These are phyloP conservation scores for Ceratobasidium sp. DNA, from an alignment of 1,284 basidiomycete genomes.

Conservation along the genomic window DNA sequence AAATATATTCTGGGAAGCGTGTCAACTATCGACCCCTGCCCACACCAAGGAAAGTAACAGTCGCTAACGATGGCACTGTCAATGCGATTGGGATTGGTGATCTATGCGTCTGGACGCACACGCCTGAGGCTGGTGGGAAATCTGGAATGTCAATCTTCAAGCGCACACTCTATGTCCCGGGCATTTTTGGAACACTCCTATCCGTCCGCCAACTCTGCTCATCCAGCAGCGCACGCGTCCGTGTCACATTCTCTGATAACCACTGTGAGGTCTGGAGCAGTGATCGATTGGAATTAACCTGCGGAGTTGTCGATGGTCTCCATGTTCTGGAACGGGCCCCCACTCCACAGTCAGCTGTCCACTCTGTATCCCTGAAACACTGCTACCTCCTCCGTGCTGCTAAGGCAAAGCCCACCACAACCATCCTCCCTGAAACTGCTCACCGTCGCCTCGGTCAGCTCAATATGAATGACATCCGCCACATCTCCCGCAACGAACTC, in stretches of 20 bases:
- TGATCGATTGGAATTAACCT: too few species aligned
- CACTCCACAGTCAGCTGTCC: too few species aligned
- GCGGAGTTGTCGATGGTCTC: too few species aligned
- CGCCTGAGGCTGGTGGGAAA: neutral
- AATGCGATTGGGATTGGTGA: neutral
- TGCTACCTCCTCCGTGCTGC: too few species aligned
- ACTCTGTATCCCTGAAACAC: too few species aligned
- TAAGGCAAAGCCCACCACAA: neutral
- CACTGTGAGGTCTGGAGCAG: neutral
- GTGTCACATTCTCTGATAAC: neutral
- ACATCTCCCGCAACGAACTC: neutral
- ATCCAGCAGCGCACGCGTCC: neutral
- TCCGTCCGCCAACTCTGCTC: neutral
- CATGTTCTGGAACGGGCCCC: too few species aligned
- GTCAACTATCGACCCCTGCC: neutral
- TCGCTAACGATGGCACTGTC: neutral
- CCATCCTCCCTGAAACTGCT: neutral
- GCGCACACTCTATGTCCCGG: neutral
- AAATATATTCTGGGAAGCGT: too few species aligned
- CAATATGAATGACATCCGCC: neutral
- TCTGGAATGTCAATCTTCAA: neutral
- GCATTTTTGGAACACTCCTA: neutral
- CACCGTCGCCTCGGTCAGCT: neutral
- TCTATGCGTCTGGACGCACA: neutral
- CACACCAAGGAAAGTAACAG: neutral